A percentile compares a stretch with the other conserved stretches of the same genome.
These are phyloP conservation scores for Coemansia sp. DNA, from an alignment of 192 early-diverging fungal genomes.

Conservation along the genomic window DNA sequence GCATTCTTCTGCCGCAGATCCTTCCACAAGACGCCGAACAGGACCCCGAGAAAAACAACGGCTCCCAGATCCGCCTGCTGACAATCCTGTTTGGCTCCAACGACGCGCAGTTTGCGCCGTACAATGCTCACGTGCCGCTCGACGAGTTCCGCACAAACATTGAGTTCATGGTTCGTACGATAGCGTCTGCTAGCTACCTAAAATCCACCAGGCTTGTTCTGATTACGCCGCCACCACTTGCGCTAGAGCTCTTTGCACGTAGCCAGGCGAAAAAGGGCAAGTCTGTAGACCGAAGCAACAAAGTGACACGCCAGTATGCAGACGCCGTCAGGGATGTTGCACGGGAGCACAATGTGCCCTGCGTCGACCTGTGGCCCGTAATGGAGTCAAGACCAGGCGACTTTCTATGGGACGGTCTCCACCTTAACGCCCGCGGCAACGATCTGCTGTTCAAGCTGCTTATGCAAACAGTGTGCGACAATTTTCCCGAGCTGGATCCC, in stretches of 20 bases:
- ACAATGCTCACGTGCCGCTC: constrained; percentile 34
- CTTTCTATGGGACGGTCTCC: constrained; percentile 34
- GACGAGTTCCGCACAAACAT: constrained; percentile 29
- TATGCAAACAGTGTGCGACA: constrained; percentile 2
- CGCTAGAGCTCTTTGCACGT: constrained; percentile 9
- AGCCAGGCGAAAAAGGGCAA: neutral
- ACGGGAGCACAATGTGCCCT: constrained; percentile 6
- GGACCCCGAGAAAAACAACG: no score
- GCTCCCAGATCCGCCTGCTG: constrained; percentile 11
- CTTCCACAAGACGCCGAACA: constrained; percentile 2
- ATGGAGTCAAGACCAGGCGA: constrained; percentile 16
- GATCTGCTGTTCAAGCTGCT: constrained; percentile 28
- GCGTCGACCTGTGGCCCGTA: constrained; percentile 42
- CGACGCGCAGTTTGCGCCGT: constrained; percentile 24
- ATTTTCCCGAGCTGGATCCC: constrained; percentile 29
- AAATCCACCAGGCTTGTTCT: constrained; percentile 18
- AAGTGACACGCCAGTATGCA: constrained; percentile 13
- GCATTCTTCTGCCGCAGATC: constrained; percentile 8
- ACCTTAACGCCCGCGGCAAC: constrained; percentile 44
- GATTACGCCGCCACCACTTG: constrained; percentile 41
- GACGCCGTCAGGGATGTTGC: constrained; percentile 16
- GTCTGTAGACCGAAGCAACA: constrained; percentile 9
- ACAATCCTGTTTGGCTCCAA: constrained; percentile 39
- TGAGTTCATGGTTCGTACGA: neutral
- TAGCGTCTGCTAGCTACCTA: constrained; percentile 13